These are phyloP conservation scores for Pythium sp. DNA, from an alignment of 352 stramenopile species.

Conservation along the genomic window DNA sequence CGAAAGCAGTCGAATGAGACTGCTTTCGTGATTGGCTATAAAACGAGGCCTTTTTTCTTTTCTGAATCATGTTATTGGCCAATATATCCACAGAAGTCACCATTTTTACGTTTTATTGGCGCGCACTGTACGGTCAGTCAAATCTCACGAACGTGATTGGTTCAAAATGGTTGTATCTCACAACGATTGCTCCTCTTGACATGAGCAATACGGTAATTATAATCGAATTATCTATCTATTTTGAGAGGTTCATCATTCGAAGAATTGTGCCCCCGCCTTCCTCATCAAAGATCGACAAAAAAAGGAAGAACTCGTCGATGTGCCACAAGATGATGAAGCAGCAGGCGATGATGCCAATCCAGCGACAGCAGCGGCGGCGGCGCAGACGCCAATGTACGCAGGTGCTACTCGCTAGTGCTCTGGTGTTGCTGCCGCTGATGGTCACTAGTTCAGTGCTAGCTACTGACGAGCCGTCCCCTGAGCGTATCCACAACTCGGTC, in stretches of 20 bases:
- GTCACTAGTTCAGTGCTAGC: not conserved
- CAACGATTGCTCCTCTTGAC: slow-evolving; percentile 3
- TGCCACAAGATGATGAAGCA: not conserved
- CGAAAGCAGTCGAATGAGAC: too few relatives aligned
- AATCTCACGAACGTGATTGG: not conserved
- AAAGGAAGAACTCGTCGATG: not conserved
- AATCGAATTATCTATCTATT: too few relatives aligned
- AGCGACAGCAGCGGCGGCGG: not conserved
- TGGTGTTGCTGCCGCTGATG: not conserved
- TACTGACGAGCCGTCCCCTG: not conserved
- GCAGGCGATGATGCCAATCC: not conserved
- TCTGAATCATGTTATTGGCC: too few relatives aligned
- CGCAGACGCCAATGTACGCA: too few relatives aligned
- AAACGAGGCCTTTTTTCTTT: too few relatives aligned
- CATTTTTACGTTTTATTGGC: too few relatives aligned
- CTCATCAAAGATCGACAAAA: not conserved
- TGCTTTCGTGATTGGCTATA: too few relatives aligned
- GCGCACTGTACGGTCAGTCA: not conserved
- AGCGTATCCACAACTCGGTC: slow-evolving; percentile 4
- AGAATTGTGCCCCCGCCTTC: too few relatives aligned
- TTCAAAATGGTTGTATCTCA: slow-evolving; percentile 1
- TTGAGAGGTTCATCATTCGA: too few relatives aligned
- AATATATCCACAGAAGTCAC: too few relatives aligned
- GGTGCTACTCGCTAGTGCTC: not conserved
- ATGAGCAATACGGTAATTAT: not conserved